Evolutionary conservation across 805 yeast genomes (phyloP).

Genomic region (Candida yuanshanica): DNA sequence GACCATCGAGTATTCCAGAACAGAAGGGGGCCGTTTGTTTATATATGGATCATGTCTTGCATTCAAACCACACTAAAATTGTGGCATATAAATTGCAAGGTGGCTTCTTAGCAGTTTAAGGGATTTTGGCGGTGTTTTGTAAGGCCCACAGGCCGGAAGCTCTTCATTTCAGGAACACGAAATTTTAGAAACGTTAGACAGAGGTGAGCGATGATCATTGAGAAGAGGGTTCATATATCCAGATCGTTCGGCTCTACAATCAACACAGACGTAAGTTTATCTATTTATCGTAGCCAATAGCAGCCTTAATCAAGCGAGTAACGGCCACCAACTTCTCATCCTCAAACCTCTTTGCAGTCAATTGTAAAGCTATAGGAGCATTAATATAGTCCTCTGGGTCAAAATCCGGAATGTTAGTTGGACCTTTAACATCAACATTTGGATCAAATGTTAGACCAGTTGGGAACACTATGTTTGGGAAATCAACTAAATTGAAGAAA

Average conservation of each 20-base stretch:
- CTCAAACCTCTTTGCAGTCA: constrained; percentile 42
- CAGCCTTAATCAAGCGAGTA: not conserved
- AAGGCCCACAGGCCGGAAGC: not conserved
- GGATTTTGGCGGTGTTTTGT: not conserved
- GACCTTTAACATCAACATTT: constrained; percentile 42
- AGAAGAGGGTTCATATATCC: no score
- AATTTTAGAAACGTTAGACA: no score
- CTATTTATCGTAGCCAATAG: not conserved
- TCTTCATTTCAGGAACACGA: no score
- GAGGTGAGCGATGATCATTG: no score
- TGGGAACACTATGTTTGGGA: constrained; percentile 62
- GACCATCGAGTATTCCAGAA: not conserved
- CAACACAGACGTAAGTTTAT: no score
- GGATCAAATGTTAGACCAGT: constrained; percentile 60
- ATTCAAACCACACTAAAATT: not conserved
- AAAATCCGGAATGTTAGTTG: constrained; percentile 14
- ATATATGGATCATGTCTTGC: not conserved
- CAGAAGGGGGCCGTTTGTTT: not conserved
- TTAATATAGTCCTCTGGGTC: constrained; percentile 25
- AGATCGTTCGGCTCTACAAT: no score
- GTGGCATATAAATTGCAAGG: not conserved
- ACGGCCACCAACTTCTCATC: constrained; percentile 34
- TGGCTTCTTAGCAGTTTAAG: not conserved
- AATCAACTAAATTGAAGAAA: constrained; percentile 64
- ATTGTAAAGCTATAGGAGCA: constrained; percentile 48